Conservation (phyloP, 1,284 basidiomycete genomes). For the Xerocomus nothofagi region DNA sequence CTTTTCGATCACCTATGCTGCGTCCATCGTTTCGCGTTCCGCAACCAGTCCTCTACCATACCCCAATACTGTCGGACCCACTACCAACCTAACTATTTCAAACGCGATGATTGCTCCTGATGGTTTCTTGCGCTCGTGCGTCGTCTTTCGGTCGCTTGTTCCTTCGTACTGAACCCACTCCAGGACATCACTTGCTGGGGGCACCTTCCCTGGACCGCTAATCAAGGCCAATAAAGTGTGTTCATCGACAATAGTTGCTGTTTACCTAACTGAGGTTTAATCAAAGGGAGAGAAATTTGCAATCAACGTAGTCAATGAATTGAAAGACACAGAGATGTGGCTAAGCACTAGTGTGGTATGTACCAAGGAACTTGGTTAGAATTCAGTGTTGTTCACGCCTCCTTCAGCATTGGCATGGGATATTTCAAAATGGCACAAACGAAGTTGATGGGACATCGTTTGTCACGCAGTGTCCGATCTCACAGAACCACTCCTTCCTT, state of each 20-base stretch:
- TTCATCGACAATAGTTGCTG: background rate
- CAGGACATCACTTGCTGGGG: slow-evolving; percentile 30
- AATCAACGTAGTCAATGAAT: slow-evolving; percentile 31
- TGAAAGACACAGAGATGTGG: slow-evolving; percentile 34
- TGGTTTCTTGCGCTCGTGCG: slow-evolving; percentile 41
- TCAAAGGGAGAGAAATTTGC: slow-evolving; percentile 29
- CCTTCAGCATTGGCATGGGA: slow-evolving; percentile 40
- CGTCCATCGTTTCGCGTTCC: slow-evolving; percentile 19
- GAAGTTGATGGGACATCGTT: slow-evolving; percentile 29
- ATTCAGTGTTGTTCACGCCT: slow-evolving; percentile 27
- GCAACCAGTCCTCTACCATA: background rate
- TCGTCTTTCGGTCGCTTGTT: background rate
- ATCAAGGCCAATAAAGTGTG: slow-evolving; percentile 36
- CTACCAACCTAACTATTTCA: slow-evolving; percentile 34
- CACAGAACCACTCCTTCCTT: slow-evolving; percentile 39
- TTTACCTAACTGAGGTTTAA: slow-evolving; percentile 36
- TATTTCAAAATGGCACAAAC: slow-evolving; percentile 32
- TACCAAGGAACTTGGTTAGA: slow-evolving; percentile 16
- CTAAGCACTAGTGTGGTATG: slow-evolving; percentile 35
- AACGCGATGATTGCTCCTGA: slow-evolving; percentile 42
- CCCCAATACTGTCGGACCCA: slow-evolving; percentile 29
- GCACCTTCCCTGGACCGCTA: slow-evolving; percentile 39
- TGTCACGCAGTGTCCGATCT: slow-evolving; percentile 50
- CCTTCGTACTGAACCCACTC: background rate
- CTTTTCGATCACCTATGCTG: slow-evolving; percentile 15